Conservation (phyloP, 139 green algal genomes). For the Chlamydomonas applanata region DNA sequence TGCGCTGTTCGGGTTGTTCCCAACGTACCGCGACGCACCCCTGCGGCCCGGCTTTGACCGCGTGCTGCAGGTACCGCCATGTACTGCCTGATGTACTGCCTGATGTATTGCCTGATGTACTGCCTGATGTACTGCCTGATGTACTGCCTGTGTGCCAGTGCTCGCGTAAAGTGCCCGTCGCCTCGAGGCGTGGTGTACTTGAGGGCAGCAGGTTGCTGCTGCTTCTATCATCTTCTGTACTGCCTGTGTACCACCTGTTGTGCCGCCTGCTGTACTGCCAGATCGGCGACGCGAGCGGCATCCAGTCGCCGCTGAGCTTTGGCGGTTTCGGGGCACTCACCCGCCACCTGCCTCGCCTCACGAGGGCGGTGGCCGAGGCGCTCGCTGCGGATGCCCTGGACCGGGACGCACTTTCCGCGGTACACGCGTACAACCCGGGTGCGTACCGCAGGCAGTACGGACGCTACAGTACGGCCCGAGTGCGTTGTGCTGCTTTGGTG, state of each 20-base stretch:
- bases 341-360: constrained; percentile 69
- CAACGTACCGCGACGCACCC: constrained; percentile 86
- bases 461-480: background rate
- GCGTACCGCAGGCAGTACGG: background rate
- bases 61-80: constrained; percentile 28
- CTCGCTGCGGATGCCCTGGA: constrained; percentile 39
- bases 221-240: no score
- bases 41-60: constrained; percentile 79
- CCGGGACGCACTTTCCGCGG: constrained; percentile 43
- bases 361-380: constrained; percentile 50
- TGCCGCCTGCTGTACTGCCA: constrained; percentile 37
- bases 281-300: constrained; percentile 79
- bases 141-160: background rate
- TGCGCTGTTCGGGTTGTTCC: constrained; percentile 95
- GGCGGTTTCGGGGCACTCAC: constrained; percentile 90
- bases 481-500: background rate
- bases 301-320: constrained; percentile 92
- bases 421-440: constrained; percentile 75
- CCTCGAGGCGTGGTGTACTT: background rate
- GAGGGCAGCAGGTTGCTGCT: no score
- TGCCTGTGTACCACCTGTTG: no score
- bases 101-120: background rate
- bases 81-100: background rate
- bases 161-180: background rate
- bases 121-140: background rate